Percentiles rank a stretch among this genome's conserved stretches.
Conservation (phyloP, 2,329 filamentous ascomycete species). For the Zalaria sp. region DNA sequence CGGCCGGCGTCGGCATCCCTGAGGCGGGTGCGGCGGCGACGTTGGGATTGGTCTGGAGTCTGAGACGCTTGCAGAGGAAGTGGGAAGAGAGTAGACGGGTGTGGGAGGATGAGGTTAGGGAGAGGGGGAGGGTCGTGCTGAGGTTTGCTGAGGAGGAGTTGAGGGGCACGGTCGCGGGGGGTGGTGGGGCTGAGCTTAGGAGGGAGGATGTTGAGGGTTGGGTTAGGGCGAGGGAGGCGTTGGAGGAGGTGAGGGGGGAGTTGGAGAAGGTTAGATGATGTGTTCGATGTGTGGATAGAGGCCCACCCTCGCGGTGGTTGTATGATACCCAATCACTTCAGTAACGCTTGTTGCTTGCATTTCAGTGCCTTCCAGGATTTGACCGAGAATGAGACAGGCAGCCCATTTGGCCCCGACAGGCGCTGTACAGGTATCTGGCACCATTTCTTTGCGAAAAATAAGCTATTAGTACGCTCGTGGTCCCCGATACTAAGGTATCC, state of each 20-base stretch:
- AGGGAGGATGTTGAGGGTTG: constrained; percentile 24
- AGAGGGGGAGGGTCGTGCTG: constrained; percentile 43
- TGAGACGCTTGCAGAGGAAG: constrained; percentile 42
- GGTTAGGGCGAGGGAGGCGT: constrained; percentile 26
- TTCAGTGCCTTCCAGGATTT: too few relatives aligned
- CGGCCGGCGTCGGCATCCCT: constrained; percentile 36
- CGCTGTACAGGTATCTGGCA: too few relatives aligned
- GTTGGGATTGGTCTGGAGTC: constrained; percentile 41
- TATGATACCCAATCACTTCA: too few relatives aligned
- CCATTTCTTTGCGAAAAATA: too few relatives aligned
- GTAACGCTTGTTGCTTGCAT: too few relatives aligned
- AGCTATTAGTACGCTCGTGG: too few relatives aligned
- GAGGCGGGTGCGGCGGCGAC: constrained; percentile 46
- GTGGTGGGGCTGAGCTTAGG: constrained; percentile 23
- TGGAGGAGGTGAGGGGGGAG: constrained; percentile 32
- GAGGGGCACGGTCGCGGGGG: constrained; percentile 29
- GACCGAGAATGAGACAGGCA: too few relatives aligned
- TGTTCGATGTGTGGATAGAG: too few relatives aligned
- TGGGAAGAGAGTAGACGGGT: constrained; percentile 40
- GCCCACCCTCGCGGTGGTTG: too few relatives aligned
- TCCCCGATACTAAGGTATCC: too few relatives aligned
- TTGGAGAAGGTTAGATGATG: constrained; percentile 20
- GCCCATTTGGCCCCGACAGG: too few relatives aligned
- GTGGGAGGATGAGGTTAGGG: constrained; percentile 40
- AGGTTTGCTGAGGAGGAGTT: constrained; percentile 38